These are phyloP conservation scores for Akanthomyces uredinophilus DNA, from an alignment of 2,329 filamentous ascomycete genomes.

Conservation along the genomic window DNA sequence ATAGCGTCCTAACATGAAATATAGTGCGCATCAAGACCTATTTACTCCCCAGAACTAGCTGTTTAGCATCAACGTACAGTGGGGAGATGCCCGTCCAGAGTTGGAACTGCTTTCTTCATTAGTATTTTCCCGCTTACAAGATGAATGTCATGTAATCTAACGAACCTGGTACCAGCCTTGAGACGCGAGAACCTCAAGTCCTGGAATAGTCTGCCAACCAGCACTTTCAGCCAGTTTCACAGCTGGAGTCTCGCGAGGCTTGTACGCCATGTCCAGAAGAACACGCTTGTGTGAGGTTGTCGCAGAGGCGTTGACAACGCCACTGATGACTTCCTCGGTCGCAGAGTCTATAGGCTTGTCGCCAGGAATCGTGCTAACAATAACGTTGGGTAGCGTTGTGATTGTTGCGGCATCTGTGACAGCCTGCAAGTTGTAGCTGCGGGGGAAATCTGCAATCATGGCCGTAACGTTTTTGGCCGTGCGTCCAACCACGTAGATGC, in stretches of 20 bases:
- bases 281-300: constrained; percentile 45
- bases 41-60: constrained; percentile 44
- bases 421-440: constrained; percentile 64
- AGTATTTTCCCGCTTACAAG: constrained; percentile 13
- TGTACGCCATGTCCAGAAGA: constrained; percentile 94
- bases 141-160: constrained; percentile 15
- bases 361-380: constrained; percentile 87
- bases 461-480: constrained; percentile 61
- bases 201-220: constrained; percentile 75
- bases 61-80: constrained; percentile 63
- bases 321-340: constrained; percentile 60
- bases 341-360: constrained; percentile 72
- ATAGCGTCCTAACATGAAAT: no score
- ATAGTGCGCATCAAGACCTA: not conserved
- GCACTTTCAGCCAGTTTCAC: constrained; percentile 77
- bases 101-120: constrained; percentile 54
- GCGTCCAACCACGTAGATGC: constrained; percentile 83
- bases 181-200: constrained; percentile 81
- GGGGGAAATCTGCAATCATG: constrained; percentile 68
- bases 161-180: constrained; percentile 84
- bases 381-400: constrained; percentile 56
- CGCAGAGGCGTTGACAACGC: constrained; percentile 40
- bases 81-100: constrained; percentile 80
- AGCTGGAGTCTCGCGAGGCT: constrained; percentile 73
- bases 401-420: constrained; percentile 48